phyloP scores from a whole-genome alignment of 495 filamentous ascomycete species.

The Neurospora sp. region DNA sequence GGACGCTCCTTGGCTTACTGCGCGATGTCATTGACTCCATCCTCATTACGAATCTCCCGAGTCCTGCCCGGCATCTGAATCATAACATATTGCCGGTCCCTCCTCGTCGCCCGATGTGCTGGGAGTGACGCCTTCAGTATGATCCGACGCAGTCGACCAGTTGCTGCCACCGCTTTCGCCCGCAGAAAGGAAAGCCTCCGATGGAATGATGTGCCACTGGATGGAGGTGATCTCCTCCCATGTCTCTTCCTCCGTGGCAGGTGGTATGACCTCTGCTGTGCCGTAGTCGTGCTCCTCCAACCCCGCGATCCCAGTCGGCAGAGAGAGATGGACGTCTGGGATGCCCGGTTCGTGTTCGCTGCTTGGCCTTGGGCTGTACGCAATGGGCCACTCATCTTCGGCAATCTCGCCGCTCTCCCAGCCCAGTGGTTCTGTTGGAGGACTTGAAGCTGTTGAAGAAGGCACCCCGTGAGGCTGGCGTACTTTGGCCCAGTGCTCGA shows the following conservation, averaged over 20 bases:
- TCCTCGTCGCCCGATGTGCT: background rate
- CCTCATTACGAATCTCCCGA: background rate
- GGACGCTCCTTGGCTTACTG: background rate
- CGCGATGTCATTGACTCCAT: background rate
- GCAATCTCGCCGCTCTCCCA: background rate
- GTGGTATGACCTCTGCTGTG: background rate
- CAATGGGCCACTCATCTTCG: background rate
- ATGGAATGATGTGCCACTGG: background rate
- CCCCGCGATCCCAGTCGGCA: background rate
- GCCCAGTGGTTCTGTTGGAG: background rate
- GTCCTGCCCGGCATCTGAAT: background rate
- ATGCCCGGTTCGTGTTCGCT: background rate
- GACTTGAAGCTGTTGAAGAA: background rate
- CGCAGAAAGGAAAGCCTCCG: background rate
- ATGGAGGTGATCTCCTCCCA: background rate
- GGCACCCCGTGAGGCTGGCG: constrained; percentile 16
- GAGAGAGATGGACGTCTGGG: background rate
- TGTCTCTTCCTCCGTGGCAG: background rate
- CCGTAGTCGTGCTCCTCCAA: background rate
- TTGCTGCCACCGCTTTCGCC: background rate
- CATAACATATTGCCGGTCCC: background rate
- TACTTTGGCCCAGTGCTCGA: constrained; percentile 4
- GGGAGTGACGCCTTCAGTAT: background rate
- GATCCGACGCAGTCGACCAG: background rate
- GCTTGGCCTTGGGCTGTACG: background rate